Evolutionary conservation across 257 asterid genomes (phyloP), one percentile per base, ranked within the genome.

Genomic region (Prunella vulgaris): DNA sequence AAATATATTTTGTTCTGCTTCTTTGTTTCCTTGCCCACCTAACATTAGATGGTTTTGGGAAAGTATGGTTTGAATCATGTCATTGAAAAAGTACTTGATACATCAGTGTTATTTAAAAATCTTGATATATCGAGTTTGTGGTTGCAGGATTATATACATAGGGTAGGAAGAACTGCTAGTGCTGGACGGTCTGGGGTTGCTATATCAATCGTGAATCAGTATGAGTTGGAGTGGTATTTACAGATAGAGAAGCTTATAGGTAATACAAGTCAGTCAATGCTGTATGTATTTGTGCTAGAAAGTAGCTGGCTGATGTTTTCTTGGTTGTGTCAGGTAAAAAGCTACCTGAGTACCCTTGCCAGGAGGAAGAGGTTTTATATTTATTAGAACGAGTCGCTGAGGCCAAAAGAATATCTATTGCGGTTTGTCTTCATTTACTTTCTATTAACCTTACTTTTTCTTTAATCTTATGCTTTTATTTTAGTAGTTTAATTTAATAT

Each of bases 141-240:
- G 53, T 66, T 78, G 37, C 84, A 92, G 99, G 99, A 93, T 78
- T 93, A 93, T 66, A 90, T 90, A 75, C 99, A 93, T 71, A 76
- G 97, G 63, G 99, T 93, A n/a, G 99, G 99, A 74, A 88, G 99
- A 84, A 93, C 99, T 66, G 97, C 97, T 70, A 87, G 97, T 42
- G 99, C 99, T 57, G 99, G 99, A 22, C 85, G 97, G 35, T 90
- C 97, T 2, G 99, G 99, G 21, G 81, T 90, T 59, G 96, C 97
- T 14, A 83, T 93, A 64, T 81, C 99, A 15, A 52, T 90, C 37
- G 87, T 87, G 69, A 90, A 87, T 78, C 99, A 93, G 79, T 90
- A 88, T 40, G 99, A 93, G 77, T 64, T 93, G 80, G 96, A 87
- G 78, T 90, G 95, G 97, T 93, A 82, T 79, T 17, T 82, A 46